Conservation (phyloP, 176 grass and related monocot species). For the Triticum aestivum region DNA sequence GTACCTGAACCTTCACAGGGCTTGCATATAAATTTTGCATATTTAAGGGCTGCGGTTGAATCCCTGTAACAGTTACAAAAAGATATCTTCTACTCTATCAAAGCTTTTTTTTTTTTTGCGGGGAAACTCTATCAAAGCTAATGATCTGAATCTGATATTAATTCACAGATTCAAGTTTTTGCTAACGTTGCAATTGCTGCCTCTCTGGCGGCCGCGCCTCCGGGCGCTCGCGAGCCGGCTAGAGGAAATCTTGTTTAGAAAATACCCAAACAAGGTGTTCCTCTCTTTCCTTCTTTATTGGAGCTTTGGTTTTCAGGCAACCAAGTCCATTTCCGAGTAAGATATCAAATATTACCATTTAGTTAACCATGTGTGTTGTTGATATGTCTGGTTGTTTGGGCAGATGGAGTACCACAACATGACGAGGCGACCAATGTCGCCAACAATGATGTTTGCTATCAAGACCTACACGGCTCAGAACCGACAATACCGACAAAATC, state of each 20-base stretch:
- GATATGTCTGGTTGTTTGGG: constrained; percentile 26
- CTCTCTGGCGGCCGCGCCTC: constrained; percentile 25
- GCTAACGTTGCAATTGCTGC: not conserved
- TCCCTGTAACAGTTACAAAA: not conserved
- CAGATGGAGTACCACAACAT: constrained; percentile 74
- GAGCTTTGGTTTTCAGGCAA: not conserved
- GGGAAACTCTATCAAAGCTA: not conserved
- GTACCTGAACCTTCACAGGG: not conserved
- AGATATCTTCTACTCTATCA: no score
- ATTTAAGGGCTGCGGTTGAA: not conserved
- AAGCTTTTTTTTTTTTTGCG: no score
- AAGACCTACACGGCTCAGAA: constrained; percentile 41
- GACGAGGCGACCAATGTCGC: not conserved
- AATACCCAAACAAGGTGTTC: constrained; percentile 56
- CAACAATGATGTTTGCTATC: constrained; percentile 11
- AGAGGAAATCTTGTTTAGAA: constrained; percentile 51
- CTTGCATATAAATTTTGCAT: not conserved
- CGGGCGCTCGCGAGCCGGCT: constrained; percentile 37
- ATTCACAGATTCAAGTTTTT: constrained; percentile 28
- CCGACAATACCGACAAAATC: constrained; percentile 46
- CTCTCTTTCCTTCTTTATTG: constrained; percentile 3
- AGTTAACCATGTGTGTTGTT: not conserved
- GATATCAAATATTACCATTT: constrained; percentile 19
- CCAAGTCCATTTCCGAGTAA: not conserved
- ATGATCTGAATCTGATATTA: not conserved